These are phyloP conservation scores for Populus davidiana DNA, from an alignment of 345 rosid species.

Conservation along the genomic window DNA sequence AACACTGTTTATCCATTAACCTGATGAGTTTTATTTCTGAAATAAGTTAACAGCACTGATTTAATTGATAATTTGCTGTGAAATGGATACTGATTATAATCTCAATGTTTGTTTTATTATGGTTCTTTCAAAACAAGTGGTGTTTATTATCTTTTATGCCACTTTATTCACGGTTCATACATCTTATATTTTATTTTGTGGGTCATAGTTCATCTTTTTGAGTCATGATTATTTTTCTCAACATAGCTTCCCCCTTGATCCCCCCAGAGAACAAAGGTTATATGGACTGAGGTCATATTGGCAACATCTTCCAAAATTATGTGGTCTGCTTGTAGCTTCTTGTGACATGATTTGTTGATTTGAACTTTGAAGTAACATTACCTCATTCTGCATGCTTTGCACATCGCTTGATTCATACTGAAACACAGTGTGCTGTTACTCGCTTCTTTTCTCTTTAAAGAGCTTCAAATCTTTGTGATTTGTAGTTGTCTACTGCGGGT, in stretches of 20 bases:
- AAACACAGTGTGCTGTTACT: background rate
- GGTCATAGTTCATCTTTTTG: no score
- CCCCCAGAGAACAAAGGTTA: background rate
- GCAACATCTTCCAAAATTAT: background rate
- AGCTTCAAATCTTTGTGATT: slow-evolving; percentile 10
- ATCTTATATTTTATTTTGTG: no score
- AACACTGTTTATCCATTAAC: background rate
- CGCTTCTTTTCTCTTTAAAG: background rate
- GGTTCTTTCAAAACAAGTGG: background rate
- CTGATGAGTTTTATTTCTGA: background rate
- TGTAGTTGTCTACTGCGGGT: slow-evolving; percentile 87
- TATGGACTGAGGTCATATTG: background rate
- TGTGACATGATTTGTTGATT: background rate
- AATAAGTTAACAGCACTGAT: background rate
- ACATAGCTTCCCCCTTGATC: background rate
- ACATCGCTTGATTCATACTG: background rate
- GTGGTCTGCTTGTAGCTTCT: slow-evolving; percentile 7
- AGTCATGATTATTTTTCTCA: background rate
- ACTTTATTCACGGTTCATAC: background rate
- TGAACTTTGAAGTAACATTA: background rate
- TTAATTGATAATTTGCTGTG: background rate
- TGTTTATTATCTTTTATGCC: background rate
- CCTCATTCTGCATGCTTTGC: background rate
- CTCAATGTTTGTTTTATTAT: background rate
- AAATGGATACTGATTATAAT: background rate